phyloP scores from a whole-genome alignment of 202 grass and related monocot genomes.

The Alloteropsis angusta region DNA sequence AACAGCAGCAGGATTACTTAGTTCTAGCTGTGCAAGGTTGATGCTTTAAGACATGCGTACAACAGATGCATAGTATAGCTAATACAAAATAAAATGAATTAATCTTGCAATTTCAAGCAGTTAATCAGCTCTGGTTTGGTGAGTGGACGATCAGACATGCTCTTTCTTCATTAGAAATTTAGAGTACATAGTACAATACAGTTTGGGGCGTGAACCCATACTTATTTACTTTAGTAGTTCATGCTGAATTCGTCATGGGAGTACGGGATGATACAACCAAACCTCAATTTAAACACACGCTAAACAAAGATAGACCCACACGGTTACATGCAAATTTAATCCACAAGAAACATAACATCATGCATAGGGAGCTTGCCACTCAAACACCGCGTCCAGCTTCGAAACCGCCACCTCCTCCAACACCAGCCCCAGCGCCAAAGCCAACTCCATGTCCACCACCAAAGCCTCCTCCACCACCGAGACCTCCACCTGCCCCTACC shows the following conservation, averaged over 20 bases:
- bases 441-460: not conserved
- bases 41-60: no score
- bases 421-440: not conserved
- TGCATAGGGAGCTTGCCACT: not conserved
- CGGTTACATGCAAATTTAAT: not conserved
- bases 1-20: no score
- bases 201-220: not conserved
- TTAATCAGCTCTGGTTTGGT: not conserved
- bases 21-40: no score
- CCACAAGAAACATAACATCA: not conserved
- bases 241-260: not conserved
- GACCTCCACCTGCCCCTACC: not conserved
- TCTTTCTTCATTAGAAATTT: not conserved
- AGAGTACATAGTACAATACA: not conserved
- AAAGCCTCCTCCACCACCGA: not conserved
- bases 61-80: no score
- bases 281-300: not conserved
- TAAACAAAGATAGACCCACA: not conserved
- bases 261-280: not conserved
- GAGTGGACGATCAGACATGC: not conserved
- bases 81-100: no score
- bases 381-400: not conserved
- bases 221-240: not conserved
- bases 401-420: not conserved
- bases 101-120: not conserved